Percentiles rank a stretch among this genome's conserved stretches.
Evolutionary conservation across 73 alveolate species (phyloP).

Genomic region (Paramecium octaurelia): DNA sequence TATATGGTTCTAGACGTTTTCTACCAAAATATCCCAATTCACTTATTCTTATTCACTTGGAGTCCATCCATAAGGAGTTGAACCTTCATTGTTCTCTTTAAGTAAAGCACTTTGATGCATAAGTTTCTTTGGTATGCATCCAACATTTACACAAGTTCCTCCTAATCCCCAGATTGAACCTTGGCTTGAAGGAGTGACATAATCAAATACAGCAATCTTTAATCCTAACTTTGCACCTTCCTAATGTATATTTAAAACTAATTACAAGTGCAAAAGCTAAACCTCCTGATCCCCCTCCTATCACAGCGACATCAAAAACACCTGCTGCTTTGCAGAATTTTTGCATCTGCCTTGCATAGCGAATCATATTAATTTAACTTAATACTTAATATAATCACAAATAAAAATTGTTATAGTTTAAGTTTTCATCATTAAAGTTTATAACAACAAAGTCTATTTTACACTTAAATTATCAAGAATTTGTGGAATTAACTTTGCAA

Average conservation of each 20-base stretch:
- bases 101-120: conserved; percentile 71
- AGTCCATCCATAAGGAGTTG: conserved; percentile 30
- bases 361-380: background rate
- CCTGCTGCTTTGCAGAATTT: background rate
- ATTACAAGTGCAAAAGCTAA: conserved; percentile 83
- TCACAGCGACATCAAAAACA: conserved; percentile 75
- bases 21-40: conserved; percentile 64
- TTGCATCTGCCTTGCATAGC: background rate
- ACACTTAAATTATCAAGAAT: background rate
- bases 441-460: background rate
- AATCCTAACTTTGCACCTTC: conserved; percentile 58
- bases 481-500: background rate
- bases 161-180: conserved; percentile 91
- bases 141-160: conserved; percentile 99
- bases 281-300: conserved; percentile 99
- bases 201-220: conserved; percentile 56
- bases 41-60: background rate
- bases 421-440: background rate
- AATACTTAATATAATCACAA: background rate
- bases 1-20: conserved; percentile 67
- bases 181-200: conserved; percentile 72
- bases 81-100: background rate
- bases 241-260: background rate
- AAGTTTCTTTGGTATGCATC: conserved; percentile 98
- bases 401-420: background rate